Base-by-base conservation (phyloP, 2,329 filamentous ascomycete species). In the Exophiala aquamarina region DNA sequence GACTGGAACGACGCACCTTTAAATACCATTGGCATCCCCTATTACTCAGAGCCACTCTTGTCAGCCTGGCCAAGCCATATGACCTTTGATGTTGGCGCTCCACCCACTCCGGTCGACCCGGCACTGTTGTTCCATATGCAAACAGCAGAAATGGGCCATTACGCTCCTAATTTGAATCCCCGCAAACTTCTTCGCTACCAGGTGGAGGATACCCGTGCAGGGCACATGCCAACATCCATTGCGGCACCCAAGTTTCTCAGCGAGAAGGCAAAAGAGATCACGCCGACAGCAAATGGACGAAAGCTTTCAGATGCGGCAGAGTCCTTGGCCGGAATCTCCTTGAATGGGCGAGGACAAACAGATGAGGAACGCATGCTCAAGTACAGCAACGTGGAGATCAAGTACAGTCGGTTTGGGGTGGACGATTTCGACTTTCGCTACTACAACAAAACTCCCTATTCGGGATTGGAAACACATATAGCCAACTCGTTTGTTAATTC, bases 341-440 rank as follows among this genome's bases (percentile, higher is more conserved):
- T 92, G 3, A 84, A 87, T 52, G 58, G 55, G 4, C 44, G 55
- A 47, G 77, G 75, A 32, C 85, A 86, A 55, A 80, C 86, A 46
- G 87, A 89, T 55, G 82, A 86, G 32, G 90, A 95, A 47, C 86
- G 93, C 3, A 87, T 92, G 17, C 80, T 87, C 7, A 89, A 93
- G 73, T 98, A 98, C 66, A 84, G 87, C 55, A 91, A 90, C 60
- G 87, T 96, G 9, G 92, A 97, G 66, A 98, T 98, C 71, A 96
- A 96, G 66, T 98, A 97, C 73, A 96, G 92, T 75, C 94, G 90
- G 64, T 98, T 96, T 67, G 93, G 93, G 15, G 90, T 98, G n/a
- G 92, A 97, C 61, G 94, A 98, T 67, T 98, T 98, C 66, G 93
- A 98, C 67, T 98, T 98, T 69, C 86, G 87, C 83, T 97, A 89